Evolutionary conservation across 139 green algal genomes (phyloP), one percentile per base, ranked within the genome.

Genomic region (Auxenochlorella protothecoides): DNA sequence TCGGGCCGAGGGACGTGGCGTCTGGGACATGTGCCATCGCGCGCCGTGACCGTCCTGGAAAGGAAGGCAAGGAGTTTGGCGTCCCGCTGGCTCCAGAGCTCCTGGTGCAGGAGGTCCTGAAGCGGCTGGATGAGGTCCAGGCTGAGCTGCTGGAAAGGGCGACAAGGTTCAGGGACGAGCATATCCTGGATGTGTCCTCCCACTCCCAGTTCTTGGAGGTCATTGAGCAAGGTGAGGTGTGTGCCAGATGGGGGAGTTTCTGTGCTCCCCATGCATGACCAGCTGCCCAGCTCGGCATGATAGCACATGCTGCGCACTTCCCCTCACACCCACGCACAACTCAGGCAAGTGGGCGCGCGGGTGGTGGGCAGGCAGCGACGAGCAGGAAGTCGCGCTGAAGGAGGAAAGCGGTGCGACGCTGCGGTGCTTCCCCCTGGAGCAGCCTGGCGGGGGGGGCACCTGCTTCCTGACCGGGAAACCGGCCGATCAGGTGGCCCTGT

Each of bases 391-490:
- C 12, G 63, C 70, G 57, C 80, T 99, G 10, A 98, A 99, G 86
- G 92, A 99, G 74, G 92, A 98, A 72, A 98, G 90, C 53, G 64
- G 63, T 2, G 90, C 91, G 12, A 96, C 93, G 11, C 79, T 99
- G 71, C 85, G 95, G 54, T 99, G 95, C 84, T 97, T 97, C 78
- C 95, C 95, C 14, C 98, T 99, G 74, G 90, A 96, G 14, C 90
- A 97, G 76, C 89, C 87, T 15, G 70, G 59, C 11, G 65, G 53
- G n/a, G 44, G 61, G 12, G 75, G 76, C 11, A 81, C 54, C 3
- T 99, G 95, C 82, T 84, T 99, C 59, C 83, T 95, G 71, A 97
- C 87, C 4, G 88, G 88, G 8, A 5, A 78, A 61, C 71, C 78
- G 0, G 92, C 91, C 11, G 63, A 79, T 3, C 89, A 96, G 79